Evolutionary conservation across 2,329 filamentous ascomycete species (phyloP), one percentile per base, ranked within the genome.

Genomic region (Fusarium tjaetaba): DNA sequence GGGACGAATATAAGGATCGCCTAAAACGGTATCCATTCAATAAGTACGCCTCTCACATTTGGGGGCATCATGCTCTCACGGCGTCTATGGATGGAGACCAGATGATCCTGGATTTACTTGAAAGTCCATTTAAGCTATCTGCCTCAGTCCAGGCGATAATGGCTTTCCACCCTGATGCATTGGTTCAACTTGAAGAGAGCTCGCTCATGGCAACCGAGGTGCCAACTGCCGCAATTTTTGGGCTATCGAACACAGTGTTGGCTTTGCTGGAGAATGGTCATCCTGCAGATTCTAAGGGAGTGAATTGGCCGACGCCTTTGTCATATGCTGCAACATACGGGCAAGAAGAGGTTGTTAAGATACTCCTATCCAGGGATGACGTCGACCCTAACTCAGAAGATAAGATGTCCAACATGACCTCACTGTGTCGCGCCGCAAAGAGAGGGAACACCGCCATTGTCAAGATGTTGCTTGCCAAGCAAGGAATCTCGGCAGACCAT

Each of bases 61-160:
- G 45, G 45, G 45, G 45, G 0, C 18, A 28, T 15, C 45, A 46
- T 46, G 45, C 45, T 46, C 26, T 28, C 26, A 28, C 5, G 26
- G 26, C 26, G 5, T 28, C 13, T 15, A 46, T 28, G 45, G 45
- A 46, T 15, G 45, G 26, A 2, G 18, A 11, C 1, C 4, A 11
- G 5, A 5, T 28, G 2, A 46, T 46, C 0, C 0, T 22, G 0
- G 26, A 46, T 15, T 11, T 46, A 0, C 26, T 46, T 0, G 8
- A 28, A 15, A 7, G 1, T 22, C 8, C 43, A 5, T 18, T 11
- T 7, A 22, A 22, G 5, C 11, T 4, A 1, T 11, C 0, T 15
- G 18, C 43, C 18, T 46, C 43, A 46, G 18, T 46, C 0, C 13
- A 28, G 7, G 43, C 7, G 13, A 45, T 18, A 13, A 32, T 32